Evolutionary conservation across 441 rosid species (phyloP).

Genomic region (Daphne laureola): DNA sequence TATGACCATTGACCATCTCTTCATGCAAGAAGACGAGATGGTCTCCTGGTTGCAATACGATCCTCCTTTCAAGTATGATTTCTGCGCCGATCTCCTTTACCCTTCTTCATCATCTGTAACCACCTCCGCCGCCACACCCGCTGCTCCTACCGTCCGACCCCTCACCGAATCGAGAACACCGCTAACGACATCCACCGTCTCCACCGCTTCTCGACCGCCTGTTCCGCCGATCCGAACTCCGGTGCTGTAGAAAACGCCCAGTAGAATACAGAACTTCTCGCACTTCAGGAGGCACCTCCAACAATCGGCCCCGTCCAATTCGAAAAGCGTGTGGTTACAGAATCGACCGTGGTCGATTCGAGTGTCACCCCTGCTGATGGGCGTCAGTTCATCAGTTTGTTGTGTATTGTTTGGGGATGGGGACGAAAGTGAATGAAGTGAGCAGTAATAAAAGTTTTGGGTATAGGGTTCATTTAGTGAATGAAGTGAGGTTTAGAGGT

Average conservation of each 20-base stretch:
- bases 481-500: too few species aligned
- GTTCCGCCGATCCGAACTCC: slow-evolving; percentile 34
- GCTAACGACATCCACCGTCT: slow-evolving; percentile 9
- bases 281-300: slow-evolving; percentile 41
- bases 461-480: too few species aligned
- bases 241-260: slow-evolving; percentile 22
- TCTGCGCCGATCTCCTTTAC: slow-evolving; percentile 51
- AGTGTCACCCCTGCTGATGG: slow-evolving; percentile 39
- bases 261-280: slow-evolving; percentile 48
- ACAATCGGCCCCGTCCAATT: slow-evolving; percentile 35
- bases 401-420: too few species aligned
- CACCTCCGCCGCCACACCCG: slow-evolving; percentile 21
- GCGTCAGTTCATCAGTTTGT: too few species aligned
- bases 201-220: slow-evolving; percentile 30
- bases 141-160: slow-evolving; percentile 16
- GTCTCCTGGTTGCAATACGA: slow-evolving; percentile 73
- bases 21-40: slow-evolving; percentile 91
- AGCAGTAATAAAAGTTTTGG: too few species aligned
- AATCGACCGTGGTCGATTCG: slow-evolving; percentile 61
- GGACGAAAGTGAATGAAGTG: too few species aligned
- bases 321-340: slow-evolving; percentile 34
- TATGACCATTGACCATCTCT: slow-evolving; percentile 47
- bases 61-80: slow-evolving; percentile 47
- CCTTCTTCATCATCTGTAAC: slow-evolving; percentile 25
- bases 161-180: slow-evolving; percentile 4